Evolutionary conservation across 2,329 filamentous ascomycete genomes (phyloP), one percentile per base, ranked within the genome.

Genomic region (Diaporthe capsici): DNA sequence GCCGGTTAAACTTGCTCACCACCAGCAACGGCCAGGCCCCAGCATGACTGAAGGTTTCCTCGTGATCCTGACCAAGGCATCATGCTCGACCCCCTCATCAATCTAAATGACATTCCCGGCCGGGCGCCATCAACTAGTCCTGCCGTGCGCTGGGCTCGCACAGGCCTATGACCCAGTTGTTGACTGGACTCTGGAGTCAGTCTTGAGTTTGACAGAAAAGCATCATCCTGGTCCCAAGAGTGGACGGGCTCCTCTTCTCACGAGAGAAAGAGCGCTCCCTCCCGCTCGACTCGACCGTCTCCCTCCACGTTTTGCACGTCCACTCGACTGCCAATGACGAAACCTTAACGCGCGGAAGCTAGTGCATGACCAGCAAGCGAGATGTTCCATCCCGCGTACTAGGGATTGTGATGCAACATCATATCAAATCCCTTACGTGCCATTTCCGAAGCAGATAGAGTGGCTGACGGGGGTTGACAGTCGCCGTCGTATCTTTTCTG

Each of bases 381-480:
- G 13, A 68, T 68, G 65, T 68, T 68, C 65, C 47, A 68, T 68
- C 65, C 47, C 65, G 31, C 65, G 34, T 42, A n/a, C 65, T 68
- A 68, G 65, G 47, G 65, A 53, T 42, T 68, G 65, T 68, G 65
- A 68, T 68, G 65, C 65, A 68, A 68, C 65, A 68, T 68, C 65
- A 51, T 72, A 51, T 28, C 42, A 51, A 60, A 61, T 72, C 39
- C 70, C 70, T 47, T 37, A 37, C 70, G 42, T 47, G 42, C 55
- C 57, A n/a, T 49, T 44, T 25, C 57, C 42, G 44, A 72, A 72
- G 70, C 70, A 72, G 28, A 61, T 61, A 63, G 34, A 61, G 57
- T 49, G 31, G 31, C 47, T 63, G 57, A 31, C 57, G 44, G 47
- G 28, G 39, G 51, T 60, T 34, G 42, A 37, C 25, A 20, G 31